These are phyloP conservation scores for Colletotrichum melonis DNA, from an alignment of 2,329 filamentous ascomycete species.

Conservation along the genomic window DNA sequence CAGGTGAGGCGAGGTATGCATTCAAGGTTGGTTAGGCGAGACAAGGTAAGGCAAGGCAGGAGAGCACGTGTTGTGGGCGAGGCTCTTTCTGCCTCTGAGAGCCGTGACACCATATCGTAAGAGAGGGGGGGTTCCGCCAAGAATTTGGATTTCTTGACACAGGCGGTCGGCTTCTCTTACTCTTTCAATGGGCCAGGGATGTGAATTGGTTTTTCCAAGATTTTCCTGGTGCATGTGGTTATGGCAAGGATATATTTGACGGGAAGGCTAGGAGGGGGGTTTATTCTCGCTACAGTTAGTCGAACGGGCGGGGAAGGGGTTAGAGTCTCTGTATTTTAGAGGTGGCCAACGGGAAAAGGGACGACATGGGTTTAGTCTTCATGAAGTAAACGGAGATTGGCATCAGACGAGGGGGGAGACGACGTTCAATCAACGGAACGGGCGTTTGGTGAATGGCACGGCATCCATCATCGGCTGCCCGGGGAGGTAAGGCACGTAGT, in stretches of 20 bases:
- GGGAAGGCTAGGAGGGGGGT: neutral
- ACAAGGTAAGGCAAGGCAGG: neutral
- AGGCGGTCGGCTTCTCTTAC: too few relatives aligned
- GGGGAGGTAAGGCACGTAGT: neutral
- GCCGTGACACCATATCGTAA: neutral
- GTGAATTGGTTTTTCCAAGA: neutral
- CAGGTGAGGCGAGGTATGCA: neutral
- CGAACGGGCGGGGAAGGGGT: neutral
- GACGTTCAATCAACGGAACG: neutral
- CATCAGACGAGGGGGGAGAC: too few relatives aligned
- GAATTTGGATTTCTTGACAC: neutral
- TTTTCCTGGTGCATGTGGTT: neutral
- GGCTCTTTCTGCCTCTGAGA: too few relatives aligned
- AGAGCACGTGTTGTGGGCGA: slow-evolving; percentile 15
- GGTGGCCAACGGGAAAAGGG: neutral
- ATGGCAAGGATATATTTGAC: neutral
- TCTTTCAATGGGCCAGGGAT: neutral
- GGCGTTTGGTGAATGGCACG: neutral
- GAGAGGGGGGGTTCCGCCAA: neutral
- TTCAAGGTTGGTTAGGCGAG: too few relatives aligned
- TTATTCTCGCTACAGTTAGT: neutral
- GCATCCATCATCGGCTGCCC: neutral
- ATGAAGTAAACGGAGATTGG: too few relatives aligned
- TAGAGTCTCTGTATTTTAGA: neutral
- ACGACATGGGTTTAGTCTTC: neutral